Evolutionary conservation across 129 eudicot genomes (phyloP), one percentile per base, ranked within the genome.

Genomic region (Flaveria trinervia): DNA sequence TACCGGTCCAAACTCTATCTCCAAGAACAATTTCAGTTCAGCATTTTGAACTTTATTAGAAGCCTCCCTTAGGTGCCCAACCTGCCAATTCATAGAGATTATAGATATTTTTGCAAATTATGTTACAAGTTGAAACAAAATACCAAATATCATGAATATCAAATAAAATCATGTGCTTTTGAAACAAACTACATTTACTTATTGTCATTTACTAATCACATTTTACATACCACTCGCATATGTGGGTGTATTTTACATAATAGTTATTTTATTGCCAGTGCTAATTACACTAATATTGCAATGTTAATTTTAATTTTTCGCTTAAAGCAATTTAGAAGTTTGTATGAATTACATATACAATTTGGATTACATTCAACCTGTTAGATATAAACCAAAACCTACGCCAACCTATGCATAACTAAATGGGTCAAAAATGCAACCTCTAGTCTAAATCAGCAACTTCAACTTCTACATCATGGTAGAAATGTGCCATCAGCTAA

Each of bases 11-110:
- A 55, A 66, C 82, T 91, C 90, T 43, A 91, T 86, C 88, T 94
- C 99, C 85, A 94, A 72, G 81, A 94, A 89, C 87, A 94, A 82
- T 74, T 91, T 94, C 69, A 94, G 85, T 83, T 94, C 99, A 52
- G 99, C 97, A 81, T 86, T 94, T 72, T 84, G 87, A 48, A 82
- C 82, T 84, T 94, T 94, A 75, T 88, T 89, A 13, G 90, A 91
- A 68, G 78, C 84, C 76, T 94, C 97, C 83, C 96, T 91, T 79
- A 94, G 78, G 59, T 90, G 90, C 9, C 97, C 99, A 50, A 94
- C 99, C 99, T 94, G 80, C 70, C 80, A 69, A 72, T 73, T 66
- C 74, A 79, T 43, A 48, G 57, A 73, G 11, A 74, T 72, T 36
- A 2, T 13, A 18, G 23, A 64, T 64, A 6, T 5, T 64, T 64